These are phyloP conservation scores for Cardamine resedifolia DNA, from an alignment of 345 rosid species.

Conservation along the genomic window DNA sequence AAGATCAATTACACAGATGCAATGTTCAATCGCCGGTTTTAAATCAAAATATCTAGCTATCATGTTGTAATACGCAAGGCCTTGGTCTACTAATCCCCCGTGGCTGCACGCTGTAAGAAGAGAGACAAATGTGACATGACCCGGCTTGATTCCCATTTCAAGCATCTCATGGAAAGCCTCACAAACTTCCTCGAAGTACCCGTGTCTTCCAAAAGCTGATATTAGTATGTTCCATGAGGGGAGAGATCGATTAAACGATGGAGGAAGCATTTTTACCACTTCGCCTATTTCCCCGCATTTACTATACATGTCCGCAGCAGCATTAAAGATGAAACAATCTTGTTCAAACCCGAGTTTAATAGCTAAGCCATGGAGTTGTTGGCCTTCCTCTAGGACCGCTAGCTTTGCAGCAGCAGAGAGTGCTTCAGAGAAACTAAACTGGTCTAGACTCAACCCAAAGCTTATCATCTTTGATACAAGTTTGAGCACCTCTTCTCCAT, in stretches of 20 bases:
- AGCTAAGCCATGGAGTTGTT: constrained; percentile 65
- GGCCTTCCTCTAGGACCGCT: constrained; percentile 87
- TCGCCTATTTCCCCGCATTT: constrained; percentile 79
- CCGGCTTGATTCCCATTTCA: constrained; percentile 56
- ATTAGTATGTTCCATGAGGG: constrained; percentile 82
- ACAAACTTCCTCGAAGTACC: constrained; percentile 55
- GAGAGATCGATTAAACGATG: constrained; percentile 45
- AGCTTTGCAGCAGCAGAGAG: constrained; percentile 75
- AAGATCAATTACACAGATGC: constrained; percentile 86
- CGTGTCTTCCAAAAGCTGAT: constrained; percentile 83
- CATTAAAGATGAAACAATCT: constrained; percentile 58
- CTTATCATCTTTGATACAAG: constrained; percentile 55
- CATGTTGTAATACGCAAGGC: constrained; percentile 60
- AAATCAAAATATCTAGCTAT: constrained; percentile 63
- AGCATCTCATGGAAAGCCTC: constrained; percentile 80
- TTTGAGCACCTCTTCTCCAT: constrained; percentile 66
- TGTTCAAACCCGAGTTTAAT: constrained; percentile 62
- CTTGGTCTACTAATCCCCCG: constrained; percentile 78
- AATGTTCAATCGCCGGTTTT: constrained; percentile 61
- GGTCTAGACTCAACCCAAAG: constrained; percentile 59
- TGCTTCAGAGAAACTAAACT: constrained; percentile 73
- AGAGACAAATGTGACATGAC: constrained; percentile 84
- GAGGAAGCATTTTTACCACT: constrained; percentile 56
- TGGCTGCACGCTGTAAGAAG: constrained; percentile 92
- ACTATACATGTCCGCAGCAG: constrained; percentile 86